Evolutionary conservation across 495 filamentous ascomycete species (phyloP).

Genomic region (Chaetomium tenue): DNA sequence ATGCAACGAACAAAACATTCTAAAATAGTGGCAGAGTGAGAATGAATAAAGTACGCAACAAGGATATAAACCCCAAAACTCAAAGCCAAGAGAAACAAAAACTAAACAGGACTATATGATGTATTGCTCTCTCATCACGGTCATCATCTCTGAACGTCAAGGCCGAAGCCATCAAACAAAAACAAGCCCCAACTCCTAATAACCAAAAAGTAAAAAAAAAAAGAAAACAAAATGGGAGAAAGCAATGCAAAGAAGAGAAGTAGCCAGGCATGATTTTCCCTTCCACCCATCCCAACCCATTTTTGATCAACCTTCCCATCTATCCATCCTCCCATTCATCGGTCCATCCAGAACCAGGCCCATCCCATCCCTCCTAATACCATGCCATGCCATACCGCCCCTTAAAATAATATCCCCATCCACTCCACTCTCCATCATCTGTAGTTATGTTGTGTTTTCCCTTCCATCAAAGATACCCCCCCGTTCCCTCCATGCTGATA

Average conservation of each 20-base stretch:
- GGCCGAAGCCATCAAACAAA: background rate
- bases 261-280: constrained; percentile 1
- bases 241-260: background rate
- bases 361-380: background rate
- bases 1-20: background rate
- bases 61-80: background rate
- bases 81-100: background rate
- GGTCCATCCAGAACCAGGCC: background rate
- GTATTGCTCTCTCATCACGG: constrained; percentile 11
- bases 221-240: background rate
- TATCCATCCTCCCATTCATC: background rate
- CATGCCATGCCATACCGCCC: background rate
- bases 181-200: background rate
- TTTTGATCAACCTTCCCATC: background rate
- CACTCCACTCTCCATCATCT: background rate
- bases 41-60: background rate
- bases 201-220: background rate
- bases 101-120: background rate
- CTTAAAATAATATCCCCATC: background rate
- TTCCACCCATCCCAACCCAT: background rate
- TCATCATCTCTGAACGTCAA: constrained; percentile 12
- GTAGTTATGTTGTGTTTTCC: too few species aligned
- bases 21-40: background rate
- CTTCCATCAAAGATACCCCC: constrained; percentile 16
- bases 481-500: constrained; percentile 23